Percentiles rank a stretch among this genome's conserved stretches.
Conservation (phyloP, 371 early-diverging fungal genomes). For the Syncephalis plumigaleata region DNA sequence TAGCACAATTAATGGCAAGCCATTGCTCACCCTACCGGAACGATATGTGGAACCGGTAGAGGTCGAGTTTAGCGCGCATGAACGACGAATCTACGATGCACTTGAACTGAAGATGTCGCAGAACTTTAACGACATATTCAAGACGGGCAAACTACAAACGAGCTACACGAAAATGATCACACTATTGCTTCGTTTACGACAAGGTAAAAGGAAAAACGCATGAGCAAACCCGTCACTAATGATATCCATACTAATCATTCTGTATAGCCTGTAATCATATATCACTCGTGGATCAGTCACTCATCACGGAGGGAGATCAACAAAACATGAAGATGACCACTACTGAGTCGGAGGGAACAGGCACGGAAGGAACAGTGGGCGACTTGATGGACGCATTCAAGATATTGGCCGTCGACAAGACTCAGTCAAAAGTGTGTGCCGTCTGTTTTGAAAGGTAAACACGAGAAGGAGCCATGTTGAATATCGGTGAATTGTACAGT, state of each 20-base stretch:
- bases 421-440: too few relatives aligned
- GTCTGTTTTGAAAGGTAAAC: too few relatives aligned
- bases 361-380: too few relatives aligned
- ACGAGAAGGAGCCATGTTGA: too few relatives aligned
- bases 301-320: too few relatives aligned
- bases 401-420: too few relatives aligned
- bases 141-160: conserved; percentile 21
- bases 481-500: too few relatives aligned
- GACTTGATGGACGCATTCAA: too few relatives aligned
- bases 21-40: conserved; percentile 36
- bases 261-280: too few relatives aligned
- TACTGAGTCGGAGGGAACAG: too few relatives aligned
- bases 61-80: conserved; percentile 28
- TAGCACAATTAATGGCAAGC: conserved; percentile 37
- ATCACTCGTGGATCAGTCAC: too few relatives aligned
- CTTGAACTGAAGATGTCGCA: conserved; percentile 24
- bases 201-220: conserved; percentile 49
- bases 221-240: neutral
- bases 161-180: conserved; percentile 37
- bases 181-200: conserved; percentile 30
- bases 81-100: conserved; percentile 38
- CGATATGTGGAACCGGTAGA: conserved; percentile 29
- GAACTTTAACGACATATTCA: conserved; percentile 18
- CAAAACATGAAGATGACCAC: too few relatives aligned
- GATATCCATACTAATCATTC: neutral